Evolutionary conservation across 495 filamentous ascomycete genomes (phyloP).

Genomic region (Cairneyella variabilis): DNA sequence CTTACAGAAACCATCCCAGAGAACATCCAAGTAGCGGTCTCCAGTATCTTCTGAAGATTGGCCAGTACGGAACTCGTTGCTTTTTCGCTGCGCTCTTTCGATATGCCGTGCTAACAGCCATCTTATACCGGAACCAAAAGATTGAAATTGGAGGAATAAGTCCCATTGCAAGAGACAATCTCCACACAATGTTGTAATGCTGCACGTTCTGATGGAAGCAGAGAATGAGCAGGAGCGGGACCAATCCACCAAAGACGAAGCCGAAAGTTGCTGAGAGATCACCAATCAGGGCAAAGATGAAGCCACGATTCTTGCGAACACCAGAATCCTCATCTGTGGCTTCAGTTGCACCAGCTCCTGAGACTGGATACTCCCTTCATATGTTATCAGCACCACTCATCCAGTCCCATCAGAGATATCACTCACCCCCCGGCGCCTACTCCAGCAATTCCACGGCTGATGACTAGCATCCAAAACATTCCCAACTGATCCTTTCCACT

Average conservation of each 20-base stretch:
- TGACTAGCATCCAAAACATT: slow-evolving; percentile 51
- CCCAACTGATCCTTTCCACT: slow-evolving; percentile 40
- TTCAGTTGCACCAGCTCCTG: slow-evolving; percentile 38
- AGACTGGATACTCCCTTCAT: slow-evolving; percentile 34
- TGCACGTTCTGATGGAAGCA: slow-evolving; percentile 38
- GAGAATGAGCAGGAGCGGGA: slow-evolving; percentile 43
- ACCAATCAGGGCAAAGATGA: slow-evolving; percentile 47
- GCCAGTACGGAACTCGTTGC: slow-evolving; percentile 19
- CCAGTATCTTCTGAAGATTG: slow-evolving; percentile 38
- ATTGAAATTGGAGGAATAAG: slow-evolving; percentile 45
- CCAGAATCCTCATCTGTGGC: slow-evolving; percentile 40
- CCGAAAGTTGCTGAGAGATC: slow-evolving; percentile 46
- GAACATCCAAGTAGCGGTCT: slow-evolving; percentile 32
- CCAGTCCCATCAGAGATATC: not conserved
- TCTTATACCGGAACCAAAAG: slow-evolving; percentile 48
- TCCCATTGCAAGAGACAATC: slow-evolving; percentile 36
- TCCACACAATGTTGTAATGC: slow-evolving; percentile 37
- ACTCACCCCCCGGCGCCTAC: slow-evolving; percentile 39
- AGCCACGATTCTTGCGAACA: slow-evolving; percentile 31
- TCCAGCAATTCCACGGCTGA: slow-evolving; percentile 44
- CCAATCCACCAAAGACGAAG: slow-evolving; percentile 40
- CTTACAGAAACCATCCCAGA: slow-evolving; percentile 37
- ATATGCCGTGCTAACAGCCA: slow-evolving; percentile 45
- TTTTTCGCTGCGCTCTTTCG: slow-evolving; percentile 41
- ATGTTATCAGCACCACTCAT: slow-evolving; percentile 7